A percentile compares a stretch with the other conserved stretches of the same genome.
phyloP scores from a whole-genome alignment of 176 grass and related monocot species.

The Eragrostis nindensis region DNA sequence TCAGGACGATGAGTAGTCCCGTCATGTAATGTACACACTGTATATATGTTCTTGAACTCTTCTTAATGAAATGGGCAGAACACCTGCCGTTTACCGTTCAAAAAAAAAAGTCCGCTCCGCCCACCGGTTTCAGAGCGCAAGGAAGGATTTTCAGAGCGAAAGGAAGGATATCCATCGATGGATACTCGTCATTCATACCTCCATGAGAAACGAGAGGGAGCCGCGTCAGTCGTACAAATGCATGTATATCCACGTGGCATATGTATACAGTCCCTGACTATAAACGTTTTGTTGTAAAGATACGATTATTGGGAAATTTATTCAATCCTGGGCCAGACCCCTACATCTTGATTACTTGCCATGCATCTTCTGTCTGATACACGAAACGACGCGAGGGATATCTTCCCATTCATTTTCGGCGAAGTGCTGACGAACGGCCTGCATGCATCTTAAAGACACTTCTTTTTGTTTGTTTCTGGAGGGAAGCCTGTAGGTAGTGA shows the following conservation, averaged over 20 bases:
- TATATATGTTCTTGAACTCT: too few relatives aligned
- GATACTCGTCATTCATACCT: not conserved
- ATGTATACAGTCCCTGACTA: not conserved
- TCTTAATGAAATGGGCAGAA: too few relatives aligned
- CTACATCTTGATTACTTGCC: not conserved
- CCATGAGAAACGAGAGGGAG: not conserved
- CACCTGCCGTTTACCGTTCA: too few relatives aligned
- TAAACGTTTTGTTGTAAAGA: not conserved
- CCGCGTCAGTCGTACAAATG: not conserved
- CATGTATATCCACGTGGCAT: not conserved
- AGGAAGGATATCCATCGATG: too few relatives aligned
- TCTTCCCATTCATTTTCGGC: not conserved
- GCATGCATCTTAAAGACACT: not conserved
- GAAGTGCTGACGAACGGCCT: not conserved
- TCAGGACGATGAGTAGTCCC: too few relatives aligned
- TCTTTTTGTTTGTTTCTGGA: not conserved
- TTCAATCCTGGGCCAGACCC: not conserved
- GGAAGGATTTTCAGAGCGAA: too few relatives aligned
- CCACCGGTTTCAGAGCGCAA: not conserved
- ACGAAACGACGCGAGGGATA: not conserved
- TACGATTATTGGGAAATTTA: not conserved
- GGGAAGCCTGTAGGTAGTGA: not conserved
- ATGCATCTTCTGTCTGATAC: not conserved
- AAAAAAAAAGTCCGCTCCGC: too few relatives aligned
- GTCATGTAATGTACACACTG: too few relatives aligned